Base-by-base conservation (phyloP, 495 filamentous ascomycete genomes). In the Rostrohypoxylon terebratum region DNA sequence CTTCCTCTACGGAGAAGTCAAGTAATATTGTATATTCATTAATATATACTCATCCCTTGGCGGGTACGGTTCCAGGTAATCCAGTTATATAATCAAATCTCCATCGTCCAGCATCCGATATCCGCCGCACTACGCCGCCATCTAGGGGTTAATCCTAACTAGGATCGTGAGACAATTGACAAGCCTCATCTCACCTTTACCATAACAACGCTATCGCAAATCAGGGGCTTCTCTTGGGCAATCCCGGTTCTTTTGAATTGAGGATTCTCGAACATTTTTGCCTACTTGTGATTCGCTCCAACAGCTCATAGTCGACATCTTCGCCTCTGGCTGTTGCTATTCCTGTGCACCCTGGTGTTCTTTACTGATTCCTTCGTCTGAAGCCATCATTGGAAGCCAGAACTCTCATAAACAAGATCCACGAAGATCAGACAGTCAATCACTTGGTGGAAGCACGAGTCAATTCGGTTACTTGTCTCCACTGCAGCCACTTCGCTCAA, bases 151-250 rank as follows among this genome's bases (percentile, higher is more conserved):
- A 16, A 9, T 58, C 57, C 65, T 61, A 51, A 16, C 66, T 33
- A 53, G 71, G 71, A 73, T 73, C 61, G 71, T 73, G 71, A 73
- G 71, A 73, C 71, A 69, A 69, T 59, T 45, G 61, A 69, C 66
- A 69, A 59, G 66, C 57, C 48, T 59, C 42, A 53, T 73, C 55
- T 68, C 71, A 53, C 62, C 59, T 69, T 25, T 5, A 59, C 53
- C 59, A 65, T 57, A 61, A 45, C 55, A 65, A 53, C 55, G 31
- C 62, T 58, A 34, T 50, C 25, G 66, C 61, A 63, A 55, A 73
- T 68, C 65, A 73, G 70, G 70, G 69, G 70, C 54, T 60, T 47
- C 47, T 59, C 54, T 61, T 63, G 18, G 63, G 28, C 31, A 16
- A 69, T 63, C 66, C 66, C 44, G 44, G 40, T 28, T 53, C 14